phyloP scores from a whole-genome alignment of 1,139 yeast species.

The Hyphopichia burtonii region DNA sequence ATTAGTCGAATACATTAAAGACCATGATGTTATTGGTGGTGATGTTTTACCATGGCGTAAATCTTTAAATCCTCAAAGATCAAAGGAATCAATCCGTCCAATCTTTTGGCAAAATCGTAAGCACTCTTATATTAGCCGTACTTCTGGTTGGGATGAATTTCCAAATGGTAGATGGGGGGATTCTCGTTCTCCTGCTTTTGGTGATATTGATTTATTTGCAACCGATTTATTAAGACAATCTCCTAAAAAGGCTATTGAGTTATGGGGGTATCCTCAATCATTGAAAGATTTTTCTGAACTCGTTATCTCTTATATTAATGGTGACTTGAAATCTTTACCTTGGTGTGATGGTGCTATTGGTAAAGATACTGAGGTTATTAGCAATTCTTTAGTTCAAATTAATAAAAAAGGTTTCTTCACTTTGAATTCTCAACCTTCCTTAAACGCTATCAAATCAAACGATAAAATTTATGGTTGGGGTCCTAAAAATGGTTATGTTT shows the following conservation, averaged over 20 bases:
- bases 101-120: slow-evolving; percentile 96
- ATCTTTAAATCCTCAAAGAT: slow-evolving; percentile 78
- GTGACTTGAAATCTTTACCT: slow-evolving; percentile 75
- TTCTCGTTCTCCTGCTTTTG: slow-evolving; percentile 89
- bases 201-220: slow-evolving; percentile 79
- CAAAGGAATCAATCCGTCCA: slow-evolving; percentile 84
- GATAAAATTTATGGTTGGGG: slow-evolving; percentile 92
- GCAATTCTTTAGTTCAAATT: slow-evolving; percentile 56
- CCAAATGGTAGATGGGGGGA: slow-evolving; percentile 97
- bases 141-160: slow-evolving; percentile 93
- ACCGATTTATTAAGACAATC: slow-evolving; percentile 77
- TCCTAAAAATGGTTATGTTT: slow-evolving; percentile 86
- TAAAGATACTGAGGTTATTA: slow-evolving; percentile 68
- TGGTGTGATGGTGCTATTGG: slow-evolving; percentile 95
- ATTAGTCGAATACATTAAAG: slow-evolving; percentile 47
- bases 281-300: slow-evolving; percentile 60
- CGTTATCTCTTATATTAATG: slow-evolving; percentile 64
- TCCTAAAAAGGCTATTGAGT: slow-evolving; percentile 72
- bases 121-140: slow-evolving; percentile 83
- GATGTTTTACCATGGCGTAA: slow-evolving; percentile 81
- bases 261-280: slow-evolving; percentile 82
- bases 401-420: slow-evolving; percentile 73
- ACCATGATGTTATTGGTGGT: slow-evolving; percentile 40
- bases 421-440: slow-evolving; percentile 92
- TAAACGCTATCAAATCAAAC: slow-evolving; percentile 73